Evolutionary conservation across 805 yeast species (phyloP).

Genomic region (Wickerhamomyces rabaulensis): DNA sequence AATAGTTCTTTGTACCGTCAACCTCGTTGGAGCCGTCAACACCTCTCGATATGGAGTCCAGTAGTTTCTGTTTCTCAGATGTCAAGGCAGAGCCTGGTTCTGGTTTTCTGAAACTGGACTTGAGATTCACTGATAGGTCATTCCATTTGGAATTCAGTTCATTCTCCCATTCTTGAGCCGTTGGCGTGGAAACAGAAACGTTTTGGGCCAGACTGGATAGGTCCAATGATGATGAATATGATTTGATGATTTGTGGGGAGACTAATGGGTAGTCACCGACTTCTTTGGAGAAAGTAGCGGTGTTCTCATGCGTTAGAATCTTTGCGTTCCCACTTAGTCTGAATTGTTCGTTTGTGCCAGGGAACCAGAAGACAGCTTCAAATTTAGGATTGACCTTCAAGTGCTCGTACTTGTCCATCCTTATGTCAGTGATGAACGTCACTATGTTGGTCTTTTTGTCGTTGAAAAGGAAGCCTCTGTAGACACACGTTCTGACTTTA

Average conservation of each 20-base stretch:
- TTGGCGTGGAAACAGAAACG: constrained; percentile 40
- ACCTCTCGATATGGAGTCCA: constrained; percentile 74
- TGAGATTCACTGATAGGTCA: constrained; percentile 49
- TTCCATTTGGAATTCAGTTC: constrained; percentile 67
- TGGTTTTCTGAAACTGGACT: constrained; percentile 68
- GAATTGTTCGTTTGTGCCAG: constrained; percentile 57
- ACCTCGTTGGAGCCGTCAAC: constrained; percentile 74
- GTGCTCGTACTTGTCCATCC: constrained; percentile 61
- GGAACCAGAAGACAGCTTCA: constrained; percentile 77
- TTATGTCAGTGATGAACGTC: constrained; percentile 64
- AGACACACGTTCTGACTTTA: constrained; percentile 62
- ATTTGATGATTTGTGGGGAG: constrained; percentile 23
- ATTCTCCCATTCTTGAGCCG: constrained; percentile 54
- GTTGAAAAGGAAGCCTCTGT: constrained; percentile 69
- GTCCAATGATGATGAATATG: constrained; percentile 20
- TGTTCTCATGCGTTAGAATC: constrained; percentile 28
- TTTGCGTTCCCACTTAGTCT: constrained; percentile 66
- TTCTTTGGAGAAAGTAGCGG: constrained; percentile 9
- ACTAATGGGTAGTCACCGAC: constrained; percentile 25
- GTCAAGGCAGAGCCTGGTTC: constrained; percentile 59
- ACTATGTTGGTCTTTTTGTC: constrained; percentile 63
- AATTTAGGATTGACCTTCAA: constrained; percentile 42
- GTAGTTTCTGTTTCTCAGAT: constrained; percentile 44
- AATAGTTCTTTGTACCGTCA: constrained; percentile 56
- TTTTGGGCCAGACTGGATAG: constrained; percentile 13